These are phyloP conservation scores for Zizania palustris DNA, from an alignment of 202 grass and related monocot species.

Conservation along the genomic window DNA sequence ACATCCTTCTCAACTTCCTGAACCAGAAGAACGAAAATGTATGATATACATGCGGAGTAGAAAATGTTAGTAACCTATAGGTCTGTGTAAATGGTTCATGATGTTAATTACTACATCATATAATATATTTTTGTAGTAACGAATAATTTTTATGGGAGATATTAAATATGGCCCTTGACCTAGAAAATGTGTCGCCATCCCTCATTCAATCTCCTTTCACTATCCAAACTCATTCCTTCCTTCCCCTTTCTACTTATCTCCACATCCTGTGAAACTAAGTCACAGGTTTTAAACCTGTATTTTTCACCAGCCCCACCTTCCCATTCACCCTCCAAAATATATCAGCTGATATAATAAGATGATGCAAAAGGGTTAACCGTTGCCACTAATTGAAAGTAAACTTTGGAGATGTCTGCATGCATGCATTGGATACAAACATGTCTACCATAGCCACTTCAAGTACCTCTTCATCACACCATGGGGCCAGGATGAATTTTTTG, in stretches of 20 bases:
- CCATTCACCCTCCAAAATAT: neutral
- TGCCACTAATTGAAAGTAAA: neutral
- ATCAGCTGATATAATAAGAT: neutral
- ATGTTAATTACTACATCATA: conserved; percentile 3
- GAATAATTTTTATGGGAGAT: no score
- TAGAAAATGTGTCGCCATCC: neutral
- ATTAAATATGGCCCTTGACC: neutral
- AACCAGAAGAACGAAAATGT: conserved; percentile 2
- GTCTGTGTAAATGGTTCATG: neutral
- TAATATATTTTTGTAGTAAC: neutral
- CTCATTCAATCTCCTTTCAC: neutral
- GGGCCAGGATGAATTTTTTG: conserved; percentile 91
- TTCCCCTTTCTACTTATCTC: neutral
- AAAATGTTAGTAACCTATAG: neutral
- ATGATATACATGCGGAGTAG: neutral
- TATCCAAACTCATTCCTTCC: neutral
- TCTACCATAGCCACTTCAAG: neutral
- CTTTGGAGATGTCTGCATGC: neutral
- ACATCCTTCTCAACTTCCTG: conserved; percentile 98
- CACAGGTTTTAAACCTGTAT: neutral
- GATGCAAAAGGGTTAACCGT: neutral
- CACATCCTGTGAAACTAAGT: neutral
- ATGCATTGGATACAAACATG: neutral
- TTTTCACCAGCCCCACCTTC: neutral
- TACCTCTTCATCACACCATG: conserved; percentile 99